These are phyloP conservation scores for Goniomonas avonlea DNA, from an alignment of 78 protist genomes.

Conservation along the genomic window DNA sequence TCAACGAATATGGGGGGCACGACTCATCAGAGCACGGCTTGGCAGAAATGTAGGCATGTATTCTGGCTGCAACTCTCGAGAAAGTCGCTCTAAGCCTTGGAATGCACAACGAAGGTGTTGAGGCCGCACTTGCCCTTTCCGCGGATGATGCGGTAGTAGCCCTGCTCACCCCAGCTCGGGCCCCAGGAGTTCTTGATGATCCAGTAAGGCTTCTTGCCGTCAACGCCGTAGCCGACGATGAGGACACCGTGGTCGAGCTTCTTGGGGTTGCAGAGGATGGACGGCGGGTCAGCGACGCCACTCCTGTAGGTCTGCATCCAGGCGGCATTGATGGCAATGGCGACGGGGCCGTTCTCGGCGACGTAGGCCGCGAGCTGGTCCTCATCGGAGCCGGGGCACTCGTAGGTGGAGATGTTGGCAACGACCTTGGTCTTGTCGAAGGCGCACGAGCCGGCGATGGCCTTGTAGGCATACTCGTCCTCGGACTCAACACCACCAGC, in stretches of 20 bases:
- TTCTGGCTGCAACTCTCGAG: too few species aligned
- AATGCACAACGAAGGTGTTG: too few species aligned
- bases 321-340: slow-evolving; percentile 56
- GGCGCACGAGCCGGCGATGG: slow-evolving; percentile 61
- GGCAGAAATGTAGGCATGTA: too few species aligned
- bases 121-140: not conserved
- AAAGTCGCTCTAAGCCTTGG: too few species aligned
- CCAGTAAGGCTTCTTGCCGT: slow-evolving; percentile 40
- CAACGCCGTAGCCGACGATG: slow-evolving; percentile 31
- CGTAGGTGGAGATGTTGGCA: slow-evolving; percentile 51
- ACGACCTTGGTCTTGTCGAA: slow-evolving; percentile 22
- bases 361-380: slow-evolving; percentile 18
- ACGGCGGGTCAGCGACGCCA: slow-evolving; percentile 47
- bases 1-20: too few species aligned
- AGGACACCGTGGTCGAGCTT: slow-evolving; percentile 63
- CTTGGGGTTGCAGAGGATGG: not conserved
- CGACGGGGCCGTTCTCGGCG: slow-evolving; percentile 47
- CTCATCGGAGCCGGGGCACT: slow-evolving; percentile 43
- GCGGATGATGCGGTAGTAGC: slow-evolving; percentile 19
- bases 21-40: too few species aligned
- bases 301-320: slow-evolving; percentile 45
- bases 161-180: slow-evolving; percentile 44
- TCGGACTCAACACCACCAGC: slow-evolving; percentile 34
- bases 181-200: slow-evolving; percentile 82
- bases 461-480: slow-evolving; percentile 50